Evolutionary conservation across 1,139 yeast genomes (phyloP).

Genomic region (Magnusiomyces fungicola): DNA sequence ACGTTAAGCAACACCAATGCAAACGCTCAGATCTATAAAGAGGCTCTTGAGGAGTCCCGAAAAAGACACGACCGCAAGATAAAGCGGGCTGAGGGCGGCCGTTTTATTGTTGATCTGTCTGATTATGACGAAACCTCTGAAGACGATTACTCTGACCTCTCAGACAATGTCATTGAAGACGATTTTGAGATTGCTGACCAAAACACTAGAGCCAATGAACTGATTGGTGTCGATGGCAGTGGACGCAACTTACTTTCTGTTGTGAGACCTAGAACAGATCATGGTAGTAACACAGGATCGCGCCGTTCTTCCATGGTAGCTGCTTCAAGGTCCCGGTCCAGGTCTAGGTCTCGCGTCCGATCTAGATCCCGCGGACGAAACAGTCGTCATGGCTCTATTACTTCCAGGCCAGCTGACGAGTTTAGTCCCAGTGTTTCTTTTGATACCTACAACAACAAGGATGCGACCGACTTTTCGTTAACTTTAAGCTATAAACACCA

Average conservation of each 20-base stretch:
- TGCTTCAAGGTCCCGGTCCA: constrained; percentile 1
- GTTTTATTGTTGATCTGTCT: background rate
- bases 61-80: background rate
- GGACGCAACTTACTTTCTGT: too few relatives aligned
- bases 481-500: constrained; percentile 52
- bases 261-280: too few relatives aligned
- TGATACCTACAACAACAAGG: constrained; percentile 44
- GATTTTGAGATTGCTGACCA: background rate
- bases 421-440: constrained; percentile 42
- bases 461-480: constrained; percentile 36
- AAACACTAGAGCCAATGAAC: background rate
- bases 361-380: constrained; percentile 1
- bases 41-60: background rate
- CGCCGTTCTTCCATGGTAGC: too few relatives aligned
- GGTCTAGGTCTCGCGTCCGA: background rate
- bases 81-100: background rate
- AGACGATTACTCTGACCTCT: background rate
- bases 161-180: background rate
- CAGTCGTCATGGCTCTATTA: background rate
- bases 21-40: constrained; percentile 4
- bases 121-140: background rate
- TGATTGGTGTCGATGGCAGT: background rate
- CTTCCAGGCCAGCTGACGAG: constrained; percentile 9
- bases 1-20: constrained; percentile 13
- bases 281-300: too few relatives aligned